Conservation (phyloP, 805 yeast genomes). For the Yamadazyma olivae region DNA sequence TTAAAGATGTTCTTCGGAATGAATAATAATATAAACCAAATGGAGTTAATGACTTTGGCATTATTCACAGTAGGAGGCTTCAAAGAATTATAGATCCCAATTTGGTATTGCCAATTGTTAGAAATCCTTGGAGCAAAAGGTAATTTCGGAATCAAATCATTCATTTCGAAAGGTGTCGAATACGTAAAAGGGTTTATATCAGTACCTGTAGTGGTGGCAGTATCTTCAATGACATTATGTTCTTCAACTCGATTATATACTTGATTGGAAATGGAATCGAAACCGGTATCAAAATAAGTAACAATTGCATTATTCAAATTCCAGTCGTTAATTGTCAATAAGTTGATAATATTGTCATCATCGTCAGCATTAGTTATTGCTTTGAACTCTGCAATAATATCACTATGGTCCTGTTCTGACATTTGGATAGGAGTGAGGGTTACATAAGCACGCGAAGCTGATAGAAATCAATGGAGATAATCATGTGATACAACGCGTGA, state of each 20-base stretch:
- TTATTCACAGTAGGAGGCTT: neutral
- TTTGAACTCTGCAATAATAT: slow-evolving; percentile 12
- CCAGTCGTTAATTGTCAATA: slow-evolving; percentile 54
- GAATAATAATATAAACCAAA: slow-evolving; percentile 9
- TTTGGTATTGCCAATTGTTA: slow-evolving; percentile 40
- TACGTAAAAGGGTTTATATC: neutral
- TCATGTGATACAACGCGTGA: too few species aligned
- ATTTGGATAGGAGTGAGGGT: too few species aligned
- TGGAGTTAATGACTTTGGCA: slow-evolving; percentile 4
- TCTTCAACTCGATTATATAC: neutral
- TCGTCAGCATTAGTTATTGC: slow-evolving; percentile 21
- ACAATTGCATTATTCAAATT: slow-evolving; percentile 60
- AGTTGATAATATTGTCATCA: slow-evolving; percentile 42
- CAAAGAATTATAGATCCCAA: slow-evolving; percentile 35
- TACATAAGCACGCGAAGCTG: too few species aligned
- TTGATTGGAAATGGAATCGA: neutral
- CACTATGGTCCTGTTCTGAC: neutral
- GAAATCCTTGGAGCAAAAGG: slow-evolving; percentile 40
- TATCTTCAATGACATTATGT: neutral
- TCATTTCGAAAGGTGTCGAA: slow-evolving; percentile 4
- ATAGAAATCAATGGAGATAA: too few species aligned
- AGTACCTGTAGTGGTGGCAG: neutral
- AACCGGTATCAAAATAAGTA: slow-evolving; percentile 18
- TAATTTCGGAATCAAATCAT: slow-evolving; percentile 29
- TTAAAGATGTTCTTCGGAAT: slow-evolving; percentile 8